Percentiles rank a stretch among this genome's conserved stretches.
These are phyloP conservation scores for Amoeboaphelidium protococcarum DNA, from an alignment of 371 early-diverging fungal genomes.

Conservation along the genomic window DNA sequence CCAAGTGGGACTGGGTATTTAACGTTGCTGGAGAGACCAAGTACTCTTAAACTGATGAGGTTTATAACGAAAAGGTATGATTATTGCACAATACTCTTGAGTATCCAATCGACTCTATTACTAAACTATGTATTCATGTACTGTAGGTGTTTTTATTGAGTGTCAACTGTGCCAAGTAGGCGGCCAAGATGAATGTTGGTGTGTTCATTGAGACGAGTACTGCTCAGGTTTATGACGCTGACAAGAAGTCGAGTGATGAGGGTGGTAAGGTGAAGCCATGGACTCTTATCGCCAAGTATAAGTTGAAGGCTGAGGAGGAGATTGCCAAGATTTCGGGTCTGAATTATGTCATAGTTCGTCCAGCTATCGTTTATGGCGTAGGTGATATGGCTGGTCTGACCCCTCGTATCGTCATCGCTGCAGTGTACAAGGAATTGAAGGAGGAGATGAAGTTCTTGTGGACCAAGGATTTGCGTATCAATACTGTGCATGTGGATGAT, in stretches of 20 bases:
- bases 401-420: conserved; percentile 66
- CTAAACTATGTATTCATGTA: too few relatives aligned
- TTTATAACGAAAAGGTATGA: conserved; percentile 11
- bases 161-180: conserved; percentile 43
- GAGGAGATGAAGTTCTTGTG: conserved; percentile 74
- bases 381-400: conserved; percentile 45
- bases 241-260: conserved; percentile 45
- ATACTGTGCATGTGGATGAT: conserved; percentile 74
- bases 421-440: conserved; percentile 47
- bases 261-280: conserved; percentile 46
- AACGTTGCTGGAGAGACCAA: conserved; percentile 75
- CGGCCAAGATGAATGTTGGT: conserved; percentile 40
- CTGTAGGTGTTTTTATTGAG: conserved; percentile 34
- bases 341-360: conserved; percentile 53
- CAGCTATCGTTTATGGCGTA: conserved; percentile 67
- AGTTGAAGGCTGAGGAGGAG: conserved; percentile 51
- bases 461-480: conserved; percentile 61
- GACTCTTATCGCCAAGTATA: conserved; percentile 45
- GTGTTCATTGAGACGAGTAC: conserved; percentile 57
- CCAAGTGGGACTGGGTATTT: conserved; percentile 53
- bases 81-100: too few relatives aligned
- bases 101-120: too few relatives aligned
- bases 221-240: conserved; percentile 57
- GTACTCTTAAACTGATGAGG: conserved; percentile 53
- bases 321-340: conserved; percentile 27